These are phyloP conservation scores for Chiua virens DNA, from an alignment of 768 basidiomycete genomes.

Conservation along the genomic window DNA sequence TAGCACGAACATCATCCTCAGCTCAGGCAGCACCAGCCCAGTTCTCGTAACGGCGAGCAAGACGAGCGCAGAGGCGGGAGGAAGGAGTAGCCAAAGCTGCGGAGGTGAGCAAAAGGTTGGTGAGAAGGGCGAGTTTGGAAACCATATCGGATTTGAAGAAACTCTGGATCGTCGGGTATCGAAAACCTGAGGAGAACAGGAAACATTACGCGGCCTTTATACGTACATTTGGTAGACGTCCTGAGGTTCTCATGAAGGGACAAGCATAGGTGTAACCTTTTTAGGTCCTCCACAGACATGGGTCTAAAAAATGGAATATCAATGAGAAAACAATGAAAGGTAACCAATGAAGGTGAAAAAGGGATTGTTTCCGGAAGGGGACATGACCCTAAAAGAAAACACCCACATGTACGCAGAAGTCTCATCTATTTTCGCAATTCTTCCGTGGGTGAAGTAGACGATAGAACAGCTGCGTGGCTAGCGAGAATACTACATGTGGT, in stretches of 20 bases:
- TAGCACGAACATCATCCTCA: slow-evolving; percentile 9
- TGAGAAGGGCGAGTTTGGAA: slow-evolving; percentile 15
- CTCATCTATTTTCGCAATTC: not conserved
- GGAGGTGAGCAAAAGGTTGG: slow-evolving; percentile 19
- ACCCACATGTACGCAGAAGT: not conserved
- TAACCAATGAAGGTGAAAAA: no score
- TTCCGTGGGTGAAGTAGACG: not conserved
- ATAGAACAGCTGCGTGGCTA: not conserved
- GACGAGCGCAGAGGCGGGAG: slow-evolving; percentile 11
- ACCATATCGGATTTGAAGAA: slow-evolving; percentile 11
- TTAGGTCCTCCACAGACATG: not conserved
- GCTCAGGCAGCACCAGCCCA: no score
- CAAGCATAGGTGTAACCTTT: not conserved
- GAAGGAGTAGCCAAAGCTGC: slow-evolving; percentile 17
- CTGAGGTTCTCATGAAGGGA: slow-evolving; percentile 2
- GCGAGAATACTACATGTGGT: no score
- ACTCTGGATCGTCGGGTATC: not conserved
- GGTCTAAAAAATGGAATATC: not conserved
- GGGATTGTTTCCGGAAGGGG: no score
- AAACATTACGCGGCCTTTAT: slow-evolving; percentile 9
- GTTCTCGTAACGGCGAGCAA: slow-evolving; percentile 12
- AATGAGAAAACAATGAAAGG: slow-evolving; percentile 2
- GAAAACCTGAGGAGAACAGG: not conserved
- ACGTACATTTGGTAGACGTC: not conserved
- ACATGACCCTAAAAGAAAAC: not conserved